phyloP scores from a whole-genome alignment of 1,139 yeast genomes.

The Magnusiomyces sp. region DNA sequence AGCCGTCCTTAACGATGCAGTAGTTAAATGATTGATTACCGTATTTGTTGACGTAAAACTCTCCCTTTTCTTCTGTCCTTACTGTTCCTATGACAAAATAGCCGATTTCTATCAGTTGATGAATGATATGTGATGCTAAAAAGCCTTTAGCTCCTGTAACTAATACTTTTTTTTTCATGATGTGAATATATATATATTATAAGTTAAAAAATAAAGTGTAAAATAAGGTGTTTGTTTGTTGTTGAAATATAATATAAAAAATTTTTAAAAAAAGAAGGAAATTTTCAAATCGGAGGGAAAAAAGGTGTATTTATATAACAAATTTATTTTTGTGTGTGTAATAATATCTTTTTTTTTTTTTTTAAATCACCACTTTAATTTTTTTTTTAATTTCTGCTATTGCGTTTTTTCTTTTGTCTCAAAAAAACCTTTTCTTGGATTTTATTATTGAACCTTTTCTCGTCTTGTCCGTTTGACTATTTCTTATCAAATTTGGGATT shows the following conservation, averaged over 20 bases:
- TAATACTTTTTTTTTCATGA: constrained; percentile 28
- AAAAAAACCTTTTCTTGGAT: not conserved
- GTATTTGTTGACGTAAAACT: constrained; percentile 30
- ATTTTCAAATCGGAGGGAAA: not conserved
- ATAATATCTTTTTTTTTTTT: not conserved
- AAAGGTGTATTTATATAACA: not conserved
- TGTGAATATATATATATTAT: not conserved
- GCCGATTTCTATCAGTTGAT: constrained; percentile 30
- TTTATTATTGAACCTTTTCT: not conserved
- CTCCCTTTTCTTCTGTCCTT: constrained; percentile 45
- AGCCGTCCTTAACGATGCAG: constrained; percentile 34
- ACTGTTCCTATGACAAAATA: constrained; percentile 53
- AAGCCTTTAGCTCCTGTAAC: constrained; percentile 56
- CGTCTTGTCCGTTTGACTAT: not conserved
- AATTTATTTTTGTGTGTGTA: too few species aligned
- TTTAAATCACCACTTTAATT: not conserved
- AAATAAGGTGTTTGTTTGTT: too few species aligned
- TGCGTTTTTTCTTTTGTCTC: not conserved
- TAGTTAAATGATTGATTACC: constrained; percentile 3
- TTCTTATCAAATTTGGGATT: too few species aligned
- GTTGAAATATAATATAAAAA: too few species aligned
- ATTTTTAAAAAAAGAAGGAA: too few species aligned
- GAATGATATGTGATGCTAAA: constrained; percentile 45
- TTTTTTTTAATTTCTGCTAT: not conserved
- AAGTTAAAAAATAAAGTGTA: not conserved